phyloP scores from a whole-genome alignment of 2,329 filamentous ascomycete species.

The Ploettnerulaceae sp. region DNA sequence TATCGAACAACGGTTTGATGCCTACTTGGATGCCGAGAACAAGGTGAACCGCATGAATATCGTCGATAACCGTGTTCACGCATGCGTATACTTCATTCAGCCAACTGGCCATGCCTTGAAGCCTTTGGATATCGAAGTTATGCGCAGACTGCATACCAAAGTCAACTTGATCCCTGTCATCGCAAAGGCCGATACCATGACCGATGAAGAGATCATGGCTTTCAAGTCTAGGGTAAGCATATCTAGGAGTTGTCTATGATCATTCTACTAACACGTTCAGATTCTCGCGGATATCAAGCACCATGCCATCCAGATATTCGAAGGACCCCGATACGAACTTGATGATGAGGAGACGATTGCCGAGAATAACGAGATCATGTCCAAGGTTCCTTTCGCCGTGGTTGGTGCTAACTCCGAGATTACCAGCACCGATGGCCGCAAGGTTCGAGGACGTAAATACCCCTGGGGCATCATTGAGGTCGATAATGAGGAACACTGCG shows the following conservation, averaged over 20 bases:
- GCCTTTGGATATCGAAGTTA: conserved; percentile 97
- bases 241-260: background rate
- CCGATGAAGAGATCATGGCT: conserved; percentile 86
- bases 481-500: conserved; percentile 99
- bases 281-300: conserved; percentile 95
- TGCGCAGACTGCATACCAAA: conserved; percentile 99
- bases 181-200: conserved; percentile 96
- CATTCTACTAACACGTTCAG: conserved; percentile 44
- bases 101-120: conserved; percentile 97
- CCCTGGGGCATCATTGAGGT: conserved; percentile 99
- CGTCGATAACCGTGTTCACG: conserved; percentile 97
- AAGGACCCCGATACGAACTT: conserved; percentile 95
- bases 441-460: conserved; percentile 92
- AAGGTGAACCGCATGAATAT: conserved; percentile 99
- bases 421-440: conserved; percentile 83
- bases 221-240: conserved; percentile 92
- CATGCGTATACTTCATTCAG: conserved; percentile 99
- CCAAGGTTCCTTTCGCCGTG: conserved; percentile 97
- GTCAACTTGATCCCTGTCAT: conserved; percentile 99
- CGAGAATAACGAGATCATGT: conserved; percentile 99
- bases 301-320: conserved; percentile 98
- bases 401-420: conserved; percentile 97
- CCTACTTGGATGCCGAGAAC: conserved; percentile 98
- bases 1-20: conserved; percentile 98
- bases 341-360: conserved; percentile 99